Evolutionary conservation across 2,329 filamentous ascomycete genomes (phyloP), one percentile per base, ranked within the genome.

Genomic region (Coniella vitis): DNA sequence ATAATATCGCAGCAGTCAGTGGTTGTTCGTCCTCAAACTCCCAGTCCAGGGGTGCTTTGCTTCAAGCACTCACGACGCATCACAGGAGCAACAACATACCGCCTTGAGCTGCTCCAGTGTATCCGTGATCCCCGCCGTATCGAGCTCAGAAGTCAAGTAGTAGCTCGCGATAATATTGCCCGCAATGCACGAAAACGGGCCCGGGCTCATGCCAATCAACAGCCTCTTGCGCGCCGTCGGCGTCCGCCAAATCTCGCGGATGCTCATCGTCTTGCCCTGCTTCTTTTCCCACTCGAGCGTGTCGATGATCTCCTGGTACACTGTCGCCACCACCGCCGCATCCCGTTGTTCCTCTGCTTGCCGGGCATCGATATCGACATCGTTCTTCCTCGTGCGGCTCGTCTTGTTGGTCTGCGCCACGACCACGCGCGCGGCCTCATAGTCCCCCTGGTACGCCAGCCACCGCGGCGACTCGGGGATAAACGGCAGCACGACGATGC

Each of bases 381-480:
- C n/a, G 66, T 53, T 71, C 63, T 0, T 60, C 53, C 1, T 61
- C 52, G 47, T 75, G n/a, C n/a, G 63, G 3, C 74, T 70, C 48
- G 73, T 58, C 9, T 71, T 63, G 43, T 75, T 68, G 9, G 68
- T 66, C 54, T 66, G 63, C 1, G 72, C 72, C 1, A 76, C 61
- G 0, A 67, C 62, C 4, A 57, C 43, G 3, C 65, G 61, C 3
- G 73, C 73, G 34, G 69, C 70, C 12, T 71, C 65, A 17, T 64
- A 61, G 4, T 62, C 60, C 14, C 66, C 70, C 16, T 69, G 56
- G 32, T 66, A 59, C 2, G 68, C 63, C 1, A 76, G 65, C 71
- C 72, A 75, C 10, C 71, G 66, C 5, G 73, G 73, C 2, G 65
- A 70, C 56, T 76, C 72, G 4, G 71, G 71, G 2, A 67, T 62